Evolutionary conservation across 257 asterid species (phyloP).

Genomic region (Haberlea rhodopensis): DNA sequence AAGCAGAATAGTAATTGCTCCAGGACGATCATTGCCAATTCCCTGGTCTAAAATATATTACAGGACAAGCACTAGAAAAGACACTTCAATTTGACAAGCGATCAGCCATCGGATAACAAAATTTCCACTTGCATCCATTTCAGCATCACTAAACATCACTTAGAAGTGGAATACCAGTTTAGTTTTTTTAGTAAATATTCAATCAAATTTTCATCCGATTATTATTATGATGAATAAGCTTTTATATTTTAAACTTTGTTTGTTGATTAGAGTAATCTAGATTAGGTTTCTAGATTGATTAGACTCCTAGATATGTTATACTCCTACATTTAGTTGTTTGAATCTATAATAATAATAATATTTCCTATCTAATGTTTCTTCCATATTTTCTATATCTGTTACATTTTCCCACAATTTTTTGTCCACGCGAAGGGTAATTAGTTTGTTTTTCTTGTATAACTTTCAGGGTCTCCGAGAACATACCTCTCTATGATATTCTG

Average conservation of each 20-base stretch:
- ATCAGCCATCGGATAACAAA: conserved; percentile 2
- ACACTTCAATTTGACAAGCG: background rate
- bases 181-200: too few species aligned
- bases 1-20: background rate
- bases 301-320: too few species aligned
- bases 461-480: conserved; percentile 83
- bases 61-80: background rate
- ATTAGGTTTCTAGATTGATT: too few species aligned
- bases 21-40: too few species aligned
- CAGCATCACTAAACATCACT: background rate
- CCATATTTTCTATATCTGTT: conserved; percentile 4
- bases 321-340: too few species aligned
- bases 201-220: too few species aligned
- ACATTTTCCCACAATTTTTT: background rate
- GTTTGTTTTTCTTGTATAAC: conserved; percentile 24
- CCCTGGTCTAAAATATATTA: too few species aligned
- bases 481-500: conserved; percentile 94
- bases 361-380: too few species aligned
- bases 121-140: conserved; percentile 4
- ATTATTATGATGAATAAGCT: too few species aligned
- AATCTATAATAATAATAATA: too few species aligned
- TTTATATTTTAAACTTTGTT: too few species aligned
- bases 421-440: conserved; percentile 6
- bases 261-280: too few species aligned
- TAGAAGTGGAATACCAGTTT: background rate